Evolutionary conservation across 192 early-diverging fungal species (phyloP).

Genomic region (Dispira simplex): DNA sequence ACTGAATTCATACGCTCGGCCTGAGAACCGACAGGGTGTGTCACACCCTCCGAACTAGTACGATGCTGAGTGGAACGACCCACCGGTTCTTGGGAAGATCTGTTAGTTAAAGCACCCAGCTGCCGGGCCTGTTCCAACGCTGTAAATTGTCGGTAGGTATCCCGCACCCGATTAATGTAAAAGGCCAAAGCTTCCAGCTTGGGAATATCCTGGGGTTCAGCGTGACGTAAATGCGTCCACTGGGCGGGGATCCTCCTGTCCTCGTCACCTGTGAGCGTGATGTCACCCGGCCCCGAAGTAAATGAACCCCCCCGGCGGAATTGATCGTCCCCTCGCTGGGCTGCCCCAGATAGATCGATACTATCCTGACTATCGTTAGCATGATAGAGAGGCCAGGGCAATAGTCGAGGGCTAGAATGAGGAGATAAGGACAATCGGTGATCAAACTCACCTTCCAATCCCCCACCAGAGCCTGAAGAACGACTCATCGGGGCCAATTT

Average conservation of each 20-base stretch:
- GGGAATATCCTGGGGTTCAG: constrained; percentile 4
- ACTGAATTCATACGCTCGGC: constrained; percentile 13
- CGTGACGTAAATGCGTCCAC: constrained; percentile 5
- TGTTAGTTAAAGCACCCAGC: background rate
- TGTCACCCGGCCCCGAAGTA: background rate
- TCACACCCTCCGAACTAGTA: too few relatives aligned
- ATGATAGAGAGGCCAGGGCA: background rate
- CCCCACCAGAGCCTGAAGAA: background rate
- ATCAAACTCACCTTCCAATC: background rate
- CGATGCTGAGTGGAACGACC: background rate
- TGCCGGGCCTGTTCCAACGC: background rate
- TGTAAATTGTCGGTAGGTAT: background rate
- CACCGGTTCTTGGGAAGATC: background rate
- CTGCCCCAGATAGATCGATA: background rate
- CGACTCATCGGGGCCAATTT: too few relatives aligned
- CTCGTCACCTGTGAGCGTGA: too few relatives aligned
- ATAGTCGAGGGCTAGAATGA: background rate
- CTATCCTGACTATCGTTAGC: background rate
- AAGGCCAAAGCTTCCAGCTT: constrained; percentile 5
- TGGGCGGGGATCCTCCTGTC: background rate
- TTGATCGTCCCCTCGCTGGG: too few relatives aligned
- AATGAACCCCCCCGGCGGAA: background rate
- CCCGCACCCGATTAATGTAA: constrained; percentile 1
- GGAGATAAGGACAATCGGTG: background rate
- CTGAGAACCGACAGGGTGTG: too few relatives aligned